Percentiles rank a stretch among this genome's conserved stretches.
These are phyloP conservation scores for Gamarada debralockiae DNA, from an alignment of 495 filamentous ascomycete genomes.

Conservation along the genomic window DNA sequence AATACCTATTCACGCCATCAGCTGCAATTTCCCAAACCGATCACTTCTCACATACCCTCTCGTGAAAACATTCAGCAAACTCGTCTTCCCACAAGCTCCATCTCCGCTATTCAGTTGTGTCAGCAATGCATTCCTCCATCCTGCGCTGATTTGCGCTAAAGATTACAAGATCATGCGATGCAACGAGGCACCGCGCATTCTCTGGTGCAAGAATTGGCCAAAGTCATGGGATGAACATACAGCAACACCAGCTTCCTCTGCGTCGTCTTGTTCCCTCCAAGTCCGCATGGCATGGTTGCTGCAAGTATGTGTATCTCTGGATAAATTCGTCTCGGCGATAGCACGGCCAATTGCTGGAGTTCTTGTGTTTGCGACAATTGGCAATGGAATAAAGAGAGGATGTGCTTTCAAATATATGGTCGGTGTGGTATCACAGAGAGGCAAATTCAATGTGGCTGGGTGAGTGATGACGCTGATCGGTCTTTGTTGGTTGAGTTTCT, in stretches of 20 bases:
- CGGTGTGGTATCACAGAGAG: too few relatives aligned
- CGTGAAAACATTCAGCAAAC: slow-evolving; percentile 95
- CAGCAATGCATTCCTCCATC: not conserved
- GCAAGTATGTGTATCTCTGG: slow-evolving; percentile 25
- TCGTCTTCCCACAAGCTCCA: slow-evolving; percentile 97
- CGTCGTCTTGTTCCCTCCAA: slow-evolving; percentile 67
- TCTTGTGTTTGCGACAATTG: too few relatives aligned
- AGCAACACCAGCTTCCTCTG: slow-evolving; percentile 97
- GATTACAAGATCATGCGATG: not conserved
- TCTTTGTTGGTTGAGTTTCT: too few relatives aligned
- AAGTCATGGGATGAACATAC: slow-evolving; percentile 44
- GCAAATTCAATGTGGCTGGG: too few relatives aligned
- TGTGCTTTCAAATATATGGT: too few relatives aligned
- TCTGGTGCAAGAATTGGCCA: not conserved
- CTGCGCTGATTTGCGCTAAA: not conserved
- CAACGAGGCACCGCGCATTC: not conserved
- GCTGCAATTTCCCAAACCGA: not conserved
- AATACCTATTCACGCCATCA: slow-evolving; percentile 61
- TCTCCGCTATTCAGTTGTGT: slow-evolving; percentile 62
- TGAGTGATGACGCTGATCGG: too few relatives aligned
- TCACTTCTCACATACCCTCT: slow-evolving; percentile 66
- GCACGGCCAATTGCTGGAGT: not conserved
- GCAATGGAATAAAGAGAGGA: not conserved
- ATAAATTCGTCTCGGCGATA: not conserved
- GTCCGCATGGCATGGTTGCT: slow-evolving; percentile 41